phyloP scores from a whole-genome alignment of 2,329 filamentous ascomycete species.

The Fusarium chlamydosporum region DNA sequence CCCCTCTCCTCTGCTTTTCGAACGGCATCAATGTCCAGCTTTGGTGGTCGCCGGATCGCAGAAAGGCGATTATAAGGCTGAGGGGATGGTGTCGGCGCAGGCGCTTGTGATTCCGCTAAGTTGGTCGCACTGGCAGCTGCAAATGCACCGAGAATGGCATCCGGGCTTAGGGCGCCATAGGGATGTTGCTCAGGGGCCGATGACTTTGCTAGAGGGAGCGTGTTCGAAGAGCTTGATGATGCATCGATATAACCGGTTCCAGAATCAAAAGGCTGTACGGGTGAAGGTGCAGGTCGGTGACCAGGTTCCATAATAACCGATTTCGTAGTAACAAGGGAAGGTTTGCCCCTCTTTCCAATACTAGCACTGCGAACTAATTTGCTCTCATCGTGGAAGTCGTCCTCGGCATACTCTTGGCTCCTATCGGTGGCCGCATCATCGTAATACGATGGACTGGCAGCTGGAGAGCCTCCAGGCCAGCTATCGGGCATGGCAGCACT shows the following conservation, averaged over 20 bases:
- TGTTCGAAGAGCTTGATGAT: constrained; percentile 63
- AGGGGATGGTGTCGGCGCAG: constrained; percentile 50
- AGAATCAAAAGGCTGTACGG: constrained; percentile 59
- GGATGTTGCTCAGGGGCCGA: constrained; percentile 34
- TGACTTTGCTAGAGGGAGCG: constrained; percentile 53
- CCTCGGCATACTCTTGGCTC: constrained; percentile 57
- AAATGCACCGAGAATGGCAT: constrained; percentile 66
- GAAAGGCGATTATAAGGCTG: constrained; percentile 63
- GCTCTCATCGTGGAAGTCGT: constrained; percentile 68
- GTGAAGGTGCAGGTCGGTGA: constrained; percentile 55
- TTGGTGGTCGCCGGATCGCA: constrained; percentile 75
- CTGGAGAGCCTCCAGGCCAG: constrained; percentile 69
- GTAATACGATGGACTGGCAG: constrained; percentile 63
- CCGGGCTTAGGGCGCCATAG: constrained; percentile 55
- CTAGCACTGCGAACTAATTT: constrained; percentile 73
- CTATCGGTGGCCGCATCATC: constrained; percentile 66
- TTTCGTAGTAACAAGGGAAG: constrained; percentile 65
- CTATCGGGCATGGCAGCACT: constrained; percentile 79
- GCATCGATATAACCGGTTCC: constrained; percentile 64
- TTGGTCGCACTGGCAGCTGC: constrained; percentile 64
- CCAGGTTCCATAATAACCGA: constrained; percentile 26
- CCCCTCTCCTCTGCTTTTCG: constrained; percentile 85
- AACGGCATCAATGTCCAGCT: constrained; percentile 85
- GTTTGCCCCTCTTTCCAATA: constrained; percentile 71
- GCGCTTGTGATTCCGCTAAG: constrained; percentile 52